Conservation (phyloP, 768 basidiomycete genomes). For the Suillus bovinus region DNA sequence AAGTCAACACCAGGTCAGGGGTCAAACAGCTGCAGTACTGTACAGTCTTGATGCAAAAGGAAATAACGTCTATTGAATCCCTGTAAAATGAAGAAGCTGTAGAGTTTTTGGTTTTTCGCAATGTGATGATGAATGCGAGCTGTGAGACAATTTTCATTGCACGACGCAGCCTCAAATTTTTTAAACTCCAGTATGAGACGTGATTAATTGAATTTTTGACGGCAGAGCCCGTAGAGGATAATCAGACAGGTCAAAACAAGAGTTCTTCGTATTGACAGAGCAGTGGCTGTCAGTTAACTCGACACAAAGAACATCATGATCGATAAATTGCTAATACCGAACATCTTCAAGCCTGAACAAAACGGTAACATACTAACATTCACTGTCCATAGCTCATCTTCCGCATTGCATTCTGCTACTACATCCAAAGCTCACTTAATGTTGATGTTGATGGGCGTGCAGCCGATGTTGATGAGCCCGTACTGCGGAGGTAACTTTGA, state of each 20-base stretch:
- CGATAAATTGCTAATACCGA: background rate
- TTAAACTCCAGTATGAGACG: background rate
- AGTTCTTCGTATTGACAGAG: background rate
- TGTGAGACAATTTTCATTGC: background rate
- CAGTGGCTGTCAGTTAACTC: background rate
- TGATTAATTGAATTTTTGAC: background rate
- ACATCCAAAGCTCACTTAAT: background rate
- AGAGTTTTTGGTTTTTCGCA: background rate
- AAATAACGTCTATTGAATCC: background rate
- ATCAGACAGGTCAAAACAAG: background rate
- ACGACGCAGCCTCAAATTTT: background rate
- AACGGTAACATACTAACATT: background rate
- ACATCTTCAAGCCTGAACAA: background rate
- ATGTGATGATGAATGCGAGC: background rate
- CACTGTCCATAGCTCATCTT: background rate
- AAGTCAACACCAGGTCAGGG: no score
- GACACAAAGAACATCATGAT: background rate
- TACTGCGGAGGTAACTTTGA: constrained; percentile 7
- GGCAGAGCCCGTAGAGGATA: background rate
- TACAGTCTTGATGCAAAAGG: no score
- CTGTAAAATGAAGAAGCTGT: background rate
- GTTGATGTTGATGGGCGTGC: constrained; percentile 10
- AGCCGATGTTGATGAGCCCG: constrained; percentile 10
- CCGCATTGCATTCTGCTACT: background rate
- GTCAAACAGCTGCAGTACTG: no score